Percentiles rank a stretch among this genome's conserved stretches.
phyloP scores from a whole-genome alignment of 106 monocot genomes.

The Allium cepa region DNA sequence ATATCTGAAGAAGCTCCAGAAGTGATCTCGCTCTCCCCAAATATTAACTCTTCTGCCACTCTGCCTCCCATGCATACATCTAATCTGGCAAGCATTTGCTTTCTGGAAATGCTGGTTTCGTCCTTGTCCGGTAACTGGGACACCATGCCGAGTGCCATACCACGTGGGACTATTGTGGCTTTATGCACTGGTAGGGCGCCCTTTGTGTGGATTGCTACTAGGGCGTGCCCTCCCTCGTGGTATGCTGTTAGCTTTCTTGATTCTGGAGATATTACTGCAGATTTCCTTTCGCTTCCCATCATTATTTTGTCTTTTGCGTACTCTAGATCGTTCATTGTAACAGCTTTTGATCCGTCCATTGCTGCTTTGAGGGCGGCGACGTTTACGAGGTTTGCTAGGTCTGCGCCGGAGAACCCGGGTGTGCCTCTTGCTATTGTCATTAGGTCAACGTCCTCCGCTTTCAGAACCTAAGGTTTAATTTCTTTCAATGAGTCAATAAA shows the following conservation, averaged over 20 bases:
- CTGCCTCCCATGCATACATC: conserved; percentile 99
- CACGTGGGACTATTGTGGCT: conserved; percentile 90
- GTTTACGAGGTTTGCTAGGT: conserved; percentile 94
- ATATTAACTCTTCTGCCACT: conserved; percentile 93
- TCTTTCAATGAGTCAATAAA: neutral
- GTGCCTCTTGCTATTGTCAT: conserved; percentile 91
- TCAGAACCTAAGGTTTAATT: conserved; percentile 44
- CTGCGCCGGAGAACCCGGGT: conserved; percentile 96
- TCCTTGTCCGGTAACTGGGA: conserved; percentile 89
- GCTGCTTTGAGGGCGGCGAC: conserved; percentile 95
- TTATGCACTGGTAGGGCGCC: conserved; percentile 86
- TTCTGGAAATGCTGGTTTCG: conserved; percentile 75
- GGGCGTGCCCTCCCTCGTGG: conserved; percentile 99
- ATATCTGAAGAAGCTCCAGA: conserved; percentile 90
- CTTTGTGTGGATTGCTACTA: conserved; percentile 90
- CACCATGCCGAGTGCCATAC: conserved; percentile 96
- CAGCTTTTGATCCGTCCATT: conserved; percentile 97
- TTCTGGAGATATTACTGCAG: conserved; percentile 91
- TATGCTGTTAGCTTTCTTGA: conserved; percentile 76
- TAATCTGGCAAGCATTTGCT: conserved; percentile 92
- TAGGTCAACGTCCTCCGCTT: conserved; percentile 86
- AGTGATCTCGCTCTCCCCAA: conserved; percentile 89
- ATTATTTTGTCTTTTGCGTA: conserved; percentile 97
- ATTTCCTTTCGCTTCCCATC: conserved; percentile 99
- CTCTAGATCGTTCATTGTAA: conserved; percentile 82